Base-by-base conservation (phyloP, 768 basidiomycete genomes). In the Dioszegia hungarica region DNA sequence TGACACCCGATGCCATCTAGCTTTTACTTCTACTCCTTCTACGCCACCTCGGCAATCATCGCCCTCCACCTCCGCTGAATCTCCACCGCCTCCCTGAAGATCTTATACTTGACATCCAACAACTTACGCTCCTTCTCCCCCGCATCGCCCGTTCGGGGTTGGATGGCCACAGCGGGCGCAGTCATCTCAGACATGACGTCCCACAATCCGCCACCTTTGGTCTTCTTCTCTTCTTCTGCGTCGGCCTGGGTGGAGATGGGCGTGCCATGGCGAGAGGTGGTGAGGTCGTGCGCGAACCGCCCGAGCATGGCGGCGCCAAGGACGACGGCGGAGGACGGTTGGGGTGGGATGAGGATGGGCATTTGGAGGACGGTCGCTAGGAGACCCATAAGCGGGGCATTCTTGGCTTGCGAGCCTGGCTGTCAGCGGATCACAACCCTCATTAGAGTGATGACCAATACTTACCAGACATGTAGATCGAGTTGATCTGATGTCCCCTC, bases 141-240 rank as follows among this genome's bases (percentile, higher is more conserved):
- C 10, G 47, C 41, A 5, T 48, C 38, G 3, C 81, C 80, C 11
- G 85, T 84, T 15, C 79, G 77, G 2, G 93, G 89, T 6, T 77
- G 70, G 31, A 99, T 80, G 40, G 86, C 78, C 15, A 81, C 84
- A 3, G 88, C 94, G 0, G 85, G 79, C 31, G 89, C 87, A 6
- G 92, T 94, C 95, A 99, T 98, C 64, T 90, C 86, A 29, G 88
- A 91, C 94, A 98, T 98, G 66, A 93, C 88, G 43, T 84, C 80
- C 94, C 95, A 99, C 62, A 98, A 78, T 60, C 80, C 77, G 59
- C 86, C 81, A 22, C 84, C 84, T 59, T 85, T 82, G 51, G 80
- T 79, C 41, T 79, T 59, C 65, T 79, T 64, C 47, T 72, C 66
- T 54, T 77, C 51, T 50, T 74, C 75, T 6, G 77, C 79, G 19